These are phyloP conservation scores for Hanseniaspora vineae DNA, from an alignment of 805 yeast genomes.

Conservation along the genomic window DNA sequence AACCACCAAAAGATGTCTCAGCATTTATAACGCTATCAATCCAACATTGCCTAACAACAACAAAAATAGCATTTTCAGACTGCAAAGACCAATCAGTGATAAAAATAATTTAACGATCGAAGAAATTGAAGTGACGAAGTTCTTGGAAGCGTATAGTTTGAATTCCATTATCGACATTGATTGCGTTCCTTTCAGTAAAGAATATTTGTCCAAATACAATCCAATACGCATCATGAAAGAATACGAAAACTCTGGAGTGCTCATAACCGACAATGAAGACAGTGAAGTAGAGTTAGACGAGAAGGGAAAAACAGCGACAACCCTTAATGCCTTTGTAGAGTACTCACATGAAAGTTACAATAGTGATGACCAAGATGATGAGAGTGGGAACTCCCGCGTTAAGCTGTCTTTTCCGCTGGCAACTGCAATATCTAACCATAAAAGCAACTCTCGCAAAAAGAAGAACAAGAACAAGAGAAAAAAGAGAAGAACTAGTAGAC, in stretches of 20 bases:
- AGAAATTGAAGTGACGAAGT: slow-evolving; percentile 17
- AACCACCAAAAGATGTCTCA: background rate
- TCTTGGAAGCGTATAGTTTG: slow-evolving; percentile 3
- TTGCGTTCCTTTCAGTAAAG: background rate
- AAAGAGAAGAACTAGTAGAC: background rate
- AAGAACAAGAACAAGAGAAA: background rate
- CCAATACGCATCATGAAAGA: background rate
- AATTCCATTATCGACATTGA: background rate
- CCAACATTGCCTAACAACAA: background rate
- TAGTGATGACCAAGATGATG: too few relatives aligned
- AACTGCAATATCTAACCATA: background rate
- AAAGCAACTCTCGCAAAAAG: background rate
- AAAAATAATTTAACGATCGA: slow-evolving; percentile 14
- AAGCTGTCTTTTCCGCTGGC: too few relatives aligned
- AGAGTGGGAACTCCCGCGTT: too few relatives aligned
- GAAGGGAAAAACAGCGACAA: background rate
- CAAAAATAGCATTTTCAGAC: background rate
- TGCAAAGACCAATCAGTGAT: background rate
- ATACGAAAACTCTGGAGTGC: background rate
- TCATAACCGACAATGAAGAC: background rate
- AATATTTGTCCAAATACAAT: background rate
- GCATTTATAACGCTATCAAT: background rate
- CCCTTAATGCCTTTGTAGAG: too few relatives aligned
- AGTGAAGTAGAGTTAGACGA: background rate
- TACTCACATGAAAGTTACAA: too few relatives aligned